Evolutionary conservation across 2,329 filamentous ascomycete genomes (phyloP).

Genomic region (Aphanoascus verrucosus): DNA sequence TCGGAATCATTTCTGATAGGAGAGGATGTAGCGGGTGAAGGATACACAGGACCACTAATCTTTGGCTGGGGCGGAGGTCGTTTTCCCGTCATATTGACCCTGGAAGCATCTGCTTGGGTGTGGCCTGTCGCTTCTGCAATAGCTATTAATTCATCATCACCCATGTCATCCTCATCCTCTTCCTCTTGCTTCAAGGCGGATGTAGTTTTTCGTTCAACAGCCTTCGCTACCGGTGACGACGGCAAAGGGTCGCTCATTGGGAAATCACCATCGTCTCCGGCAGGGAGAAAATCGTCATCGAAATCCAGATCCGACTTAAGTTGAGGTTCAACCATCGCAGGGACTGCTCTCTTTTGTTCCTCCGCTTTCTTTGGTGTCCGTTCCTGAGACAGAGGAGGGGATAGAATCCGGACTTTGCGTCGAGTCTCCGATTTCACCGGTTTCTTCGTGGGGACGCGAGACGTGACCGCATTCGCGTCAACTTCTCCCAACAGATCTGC

Average conservation of each 20-base stretch:
- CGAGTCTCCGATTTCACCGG: constrained; percentile 63
- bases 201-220: constrained; percentile 58
- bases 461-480: constrained; percentile 59
- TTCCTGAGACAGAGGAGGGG: constrained; percentile 54
- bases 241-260: constrained; percentile 77
- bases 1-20: constrained; percentile 52
- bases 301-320: constrained; percentile 33
- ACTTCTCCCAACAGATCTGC: constrained; percentile 76
- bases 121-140: constrained; percentile 64
- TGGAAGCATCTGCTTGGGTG: constrained; percentile 51
- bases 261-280: constrained; percentile 60
- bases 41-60: constrained; percentile 56
- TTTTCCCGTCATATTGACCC: constrained; percentile 75
- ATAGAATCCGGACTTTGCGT: constrained; percentile 68
- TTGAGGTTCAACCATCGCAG: constrained; percentile 7
- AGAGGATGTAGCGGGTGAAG: constrained; percentile 66
- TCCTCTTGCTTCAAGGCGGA: constrained; percentile 38
- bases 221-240: constrained; percentile 76
- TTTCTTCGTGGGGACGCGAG: constrained; percentile 47
- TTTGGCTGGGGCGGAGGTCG: constrained; percentile 57
- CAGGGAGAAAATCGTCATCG: constrained; percentile 36
- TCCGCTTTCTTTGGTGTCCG: constrained; percentile 45
- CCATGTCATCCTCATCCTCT: constrained; percentile 48
- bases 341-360: constrained; percentile 21
- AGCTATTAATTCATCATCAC: constrained; percentile 76